Percentiles rank a stretch among this genome's conserved stretches.
Conservation (phyloP, 2,329 filamentous ascomycete species). For the Phialophora verrucosa region DNA sequence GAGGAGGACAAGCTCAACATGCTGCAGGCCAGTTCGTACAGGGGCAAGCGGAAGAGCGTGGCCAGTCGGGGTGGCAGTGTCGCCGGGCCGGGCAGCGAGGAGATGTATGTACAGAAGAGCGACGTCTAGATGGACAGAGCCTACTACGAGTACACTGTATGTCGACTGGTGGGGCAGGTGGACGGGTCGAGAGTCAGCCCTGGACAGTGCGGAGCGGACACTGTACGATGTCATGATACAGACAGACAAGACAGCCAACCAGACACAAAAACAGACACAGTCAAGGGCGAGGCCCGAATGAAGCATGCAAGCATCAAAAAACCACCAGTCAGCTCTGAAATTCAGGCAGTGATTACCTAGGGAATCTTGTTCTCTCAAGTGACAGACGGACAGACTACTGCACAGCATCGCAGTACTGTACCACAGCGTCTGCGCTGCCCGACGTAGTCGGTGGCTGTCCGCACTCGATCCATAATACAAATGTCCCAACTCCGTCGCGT, state of each 20-base stretch:
- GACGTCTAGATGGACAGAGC: background rate
- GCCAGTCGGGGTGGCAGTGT: background rate
- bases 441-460: background rate
- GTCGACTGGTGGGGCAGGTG: background rate
- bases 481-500: background rate
- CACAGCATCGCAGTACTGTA: background rate
- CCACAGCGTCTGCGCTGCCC: too few species aligned
- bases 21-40: slow-evolving; percentile 32
- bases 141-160: background rate
- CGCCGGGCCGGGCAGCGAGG: slow-evolving; percentile 1
- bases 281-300: background rate
- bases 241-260: slow-evolving; percentile 1
- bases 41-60: slow-evolving; percentile 23
- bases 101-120: slow-evolving; percentile 10
- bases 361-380: background rate
- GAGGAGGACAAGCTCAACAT: slow-evolving; percentile 71
- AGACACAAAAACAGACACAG: too few species aligned
- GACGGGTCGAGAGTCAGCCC: background rate
- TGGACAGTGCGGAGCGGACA: background rate
- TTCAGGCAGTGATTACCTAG: background rate
- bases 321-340: background rate
- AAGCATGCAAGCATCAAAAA: background rate
- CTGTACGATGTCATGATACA: background rate
- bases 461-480: background rate
- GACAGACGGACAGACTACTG: background rate